Percentiles rank a stretch among this genome's conserved stretches.
phyloP scores from a whole-genome alignment of 805 yeast species.

The Sugiyamaella marilandica region DNA sequence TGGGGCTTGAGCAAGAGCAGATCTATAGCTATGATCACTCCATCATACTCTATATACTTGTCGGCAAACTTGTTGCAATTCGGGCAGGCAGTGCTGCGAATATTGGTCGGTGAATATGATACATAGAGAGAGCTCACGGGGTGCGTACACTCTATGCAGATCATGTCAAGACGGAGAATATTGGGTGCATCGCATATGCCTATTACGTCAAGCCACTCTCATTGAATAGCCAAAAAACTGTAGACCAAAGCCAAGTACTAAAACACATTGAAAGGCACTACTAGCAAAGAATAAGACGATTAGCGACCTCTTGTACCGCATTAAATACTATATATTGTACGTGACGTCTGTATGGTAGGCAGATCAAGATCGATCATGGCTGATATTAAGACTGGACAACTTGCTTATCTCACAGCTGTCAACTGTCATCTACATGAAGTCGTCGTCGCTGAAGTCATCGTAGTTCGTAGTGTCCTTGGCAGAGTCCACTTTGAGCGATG shows the following conservation, averaged over 20 bases:
- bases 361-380: too few species aligned
- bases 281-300: too few species aligned
- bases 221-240: too few species aligned
- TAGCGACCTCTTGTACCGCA: not conserved
- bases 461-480: constrained; percentile 48
- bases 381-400: not conserved
- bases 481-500: constrained; percentile 61
- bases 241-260: too few species aligned
- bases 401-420: not conserved
- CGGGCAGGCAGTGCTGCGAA: constrained; percentile 71
- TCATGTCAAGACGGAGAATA: constrained; percentile 45
- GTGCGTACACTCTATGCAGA: constrained; percentile 82
- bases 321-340: too few species aligned
- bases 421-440: constrained; percentile 35
- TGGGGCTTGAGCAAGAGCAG: constrained; percentile 77
- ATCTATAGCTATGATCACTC: constrained; percentile 78
- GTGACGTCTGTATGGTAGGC: too few species aligned
- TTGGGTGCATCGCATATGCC: not conserved
- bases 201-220: not conserved
- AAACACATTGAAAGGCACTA: too few species aligned
- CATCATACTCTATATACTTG: constrained; percentile 86
- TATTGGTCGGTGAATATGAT: constrained; percentile 69
- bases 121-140: constrained; percentile 64
- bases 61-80: constrained; percentile 75
- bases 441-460: constrained; percentile 39